A percentile compares a stretch with the other conserved stretches of the same genome.
phyloP scores from a whole-genome alignment of 805 yeast genomes.

The Sugiyamaella valdiviana region DNA sequence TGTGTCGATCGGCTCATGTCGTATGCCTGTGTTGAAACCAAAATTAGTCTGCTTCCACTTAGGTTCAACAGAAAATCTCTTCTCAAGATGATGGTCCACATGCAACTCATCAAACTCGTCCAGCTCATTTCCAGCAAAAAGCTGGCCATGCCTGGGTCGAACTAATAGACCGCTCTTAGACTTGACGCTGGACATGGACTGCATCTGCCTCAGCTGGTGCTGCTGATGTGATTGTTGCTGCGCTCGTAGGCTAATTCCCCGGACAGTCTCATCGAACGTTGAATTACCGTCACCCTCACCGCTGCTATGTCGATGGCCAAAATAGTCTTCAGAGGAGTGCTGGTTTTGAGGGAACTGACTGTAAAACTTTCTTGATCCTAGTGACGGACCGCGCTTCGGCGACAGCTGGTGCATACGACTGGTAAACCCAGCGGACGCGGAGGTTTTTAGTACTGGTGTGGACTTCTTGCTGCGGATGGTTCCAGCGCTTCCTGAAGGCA shows the following conservation, averaged over 20 bases:
- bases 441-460: slow-evolving; percentile 11
- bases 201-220: slow-evolving; percentile 1
- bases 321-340: slow-evolving; percentile 14
- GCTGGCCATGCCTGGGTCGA: slow-evolving; percentile 8
- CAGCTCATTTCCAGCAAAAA: slow-evolving; percentile 27
- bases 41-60: background rate
- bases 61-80: slow-evolving; percentile 3
- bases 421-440: background rate
- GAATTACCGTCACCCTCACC: too few species aligned
- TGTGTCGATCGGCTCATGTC: background rate
- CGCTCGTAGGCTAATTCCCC: slow-evolving; percentile 4
- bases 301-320: background rate
- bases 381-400: slow-evolving; percentile 1
- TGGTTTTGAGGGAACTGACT: background rate
- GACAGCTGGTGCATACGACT: background rate
- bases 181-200: slow-evolving; percentile 1
- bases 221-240: slow-evolving; percentile 1
- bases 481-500: background rate
- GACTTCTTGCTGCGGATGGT: slow-evolving; percentile 12
- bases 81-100: slow-evolving; percentile 5
- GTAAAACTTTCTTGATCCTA: background rate
- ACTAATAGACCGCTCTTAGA: slow-evolving; percentile 5
- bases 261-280: too few species aligned
- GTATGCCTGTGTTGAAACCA: background rate
- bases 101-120: slow-evolving; percentile 25